Percentiles rank a stretch among this genome's conserved stretches.
Conservation (phyloP, 2,329 filamentous ascomycete species). For the Hirsutella minnesotensis region DNA sequence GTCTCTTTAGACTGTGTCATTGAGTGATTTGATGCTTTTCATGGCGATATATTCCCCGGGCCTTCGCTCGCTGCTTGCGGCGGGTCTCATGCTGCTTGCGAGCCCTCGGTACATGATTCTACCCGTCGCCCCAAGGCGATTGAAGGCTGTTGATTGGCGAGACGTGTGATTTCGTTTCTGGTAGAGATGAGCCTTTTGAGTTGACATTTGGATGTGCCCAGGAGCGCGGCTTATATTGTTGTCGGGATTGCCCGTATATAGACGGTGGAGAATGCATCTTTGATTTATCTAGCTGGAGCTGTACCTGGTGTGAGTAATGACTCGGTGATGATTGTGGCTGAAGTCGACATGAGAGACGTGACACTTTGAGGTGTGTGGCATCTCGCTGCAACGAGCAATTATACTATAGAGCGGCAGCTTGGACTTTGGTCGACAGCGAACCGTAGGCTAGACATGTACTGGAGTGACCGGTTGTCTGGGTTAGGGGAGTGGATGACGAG, state of each 20-base stretch:
- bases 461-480: no score
- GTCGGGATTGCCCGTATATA: neutral
- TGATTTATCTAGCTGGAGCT: neutral
- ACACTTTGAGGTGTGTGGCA: no score
- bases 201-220: neutral
- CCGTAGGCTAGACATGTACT: no score
- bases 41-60: neutral
- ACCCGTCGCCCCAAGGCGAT: neutral
- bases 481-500: no score
- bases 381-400: no score
- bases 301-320: neutral
- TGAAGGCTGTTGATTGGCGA: neutral
- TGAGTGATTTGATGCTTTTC: neutral
- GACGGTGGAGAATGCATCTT: neutral
- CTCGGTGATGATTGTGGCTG: neutral
- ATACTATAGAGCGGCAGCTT: no score
- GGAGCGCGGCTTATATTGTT: neutral
- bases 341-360: no score
- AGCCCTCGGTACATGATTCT: neutral
- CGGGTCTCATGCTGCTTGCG: neutral
- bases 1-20: neutral
- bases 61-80: neutral
- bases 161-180: neutral
- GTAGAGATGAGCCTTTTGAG: neutral
- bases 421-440: no score